phyloP scores from a whole-genome alignment of 2,329 filamentous ascomycete genomes.

The Simplicillium sp. region DNA sequence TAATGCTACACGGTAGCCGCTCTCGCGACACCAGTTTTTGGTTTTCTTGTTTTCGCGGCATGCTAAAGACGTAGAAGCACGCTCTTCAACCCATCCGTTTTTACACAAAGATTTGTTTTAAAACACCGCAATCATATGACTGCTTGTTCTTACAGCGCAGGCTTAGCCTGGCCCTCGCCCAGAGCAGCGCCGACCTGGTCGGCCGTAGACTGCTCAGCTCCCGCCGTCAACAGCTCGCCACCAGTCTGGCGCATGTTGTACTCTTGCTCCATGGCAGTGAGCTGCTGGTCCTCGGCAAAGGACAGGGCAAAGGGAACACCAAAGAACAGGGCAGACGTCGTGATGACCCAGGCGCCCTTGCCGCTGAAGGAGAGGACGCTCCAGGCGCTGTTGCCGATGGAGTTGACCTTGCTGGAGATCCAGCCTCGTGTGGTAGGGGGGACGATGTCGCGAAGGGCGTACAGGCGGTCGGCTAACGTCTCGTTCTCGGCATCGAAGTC shows the following conservation, averaged over 20 bases:
- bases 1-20: too few relatives aligned
- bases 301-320: slow-evolving; percentile 91
- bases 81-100: too few relatives aligned
- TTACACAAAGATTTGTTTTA: too few relatives aligned
- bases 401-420: slow-evolving; percentile 51
- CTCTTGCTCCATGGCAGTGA: slow-evolving; percentile 95
- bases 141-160: slow-evolving; percentile 34
- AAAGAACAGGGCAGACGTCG: slow-evolving; percentile 78
- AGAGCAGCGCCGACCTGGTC: slow-evolving; percentile 40
- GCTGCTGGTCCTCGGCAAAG: slow-evolving; percentile 91
- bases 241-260: slow-evolving; percentile 91
- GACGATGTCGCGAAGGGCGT: slow-evolving; percentile 66
- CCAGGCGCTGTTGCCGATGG: slow-evolving; percentile 38
- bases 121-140: too few relatives aligned
- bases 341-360: slow-evolving; percentile 83
- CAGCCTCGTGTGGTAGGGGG: slow-evolving; percentile 62
- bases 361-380: slow-evolving; percentile 62
- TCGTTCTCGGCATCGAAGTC: slow-evolving; percentile 53
- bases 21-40: too few relatives aligned
- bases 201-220: slow-evolving; percentile 32
- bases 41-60: too few relatives aligned
- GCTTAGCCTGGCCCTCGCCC: slow-evolving; percentile 35
- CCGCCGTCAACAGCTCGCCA: slow-evolving; percentile 55
- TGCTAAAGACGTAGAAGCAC: too few relatives aligned
- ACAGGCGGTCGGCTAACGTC: slow-evolving; percentile 57